Evolutionary conservation across 208 protist genomes (phyloP).

Genomic region (Leishmania tropica): DNA sequence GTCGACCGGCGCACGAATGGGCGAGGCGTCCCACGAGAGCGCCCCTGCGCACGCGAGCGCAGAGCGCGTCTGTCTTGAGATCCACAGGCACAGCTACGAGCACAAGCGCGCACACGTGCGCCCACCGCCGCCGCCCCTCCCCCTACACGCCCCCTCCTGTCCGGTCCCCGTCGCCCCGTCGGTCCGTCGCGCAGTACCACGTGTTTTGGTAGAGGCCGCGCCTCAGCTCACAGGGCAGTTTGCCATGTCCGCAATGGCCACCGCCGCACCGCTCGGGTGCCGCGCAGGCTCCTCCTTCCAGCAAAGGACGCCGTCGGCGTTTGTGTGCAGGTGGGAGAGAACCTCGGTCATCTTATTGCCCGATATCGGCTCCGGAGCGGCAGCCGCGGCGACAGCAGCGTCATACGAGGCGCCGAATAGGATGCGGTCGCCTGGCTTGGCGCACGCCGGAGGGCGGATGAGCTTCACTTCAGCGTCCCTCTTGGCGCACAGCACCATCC

Average conservation of each 20-base stretch:
- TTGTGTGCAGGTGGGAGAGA: slow-evolving; percentile 61
- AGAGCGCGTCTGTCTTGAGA: no score
- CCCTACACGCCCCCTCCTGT: no score
- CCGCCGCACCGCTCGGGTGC: slow-evolving; percentile 30
- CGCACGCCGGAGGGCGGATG: slow-evolving; percentile 59
- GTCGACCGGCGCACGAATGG: no score
- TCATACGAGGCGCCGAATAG: slow-evolving; percentile 53
- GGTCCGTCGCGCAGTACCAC: not conserved
- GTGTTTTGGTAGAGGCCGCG: not conserved
- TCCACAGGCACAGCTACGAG: no score
- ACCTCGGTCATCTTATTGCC: slow-evolving; percentile 64
- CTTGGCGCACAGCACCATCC: slow-evolving; percentile 93
- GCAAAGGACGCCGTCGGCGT: slow-evolving; percentile 53
- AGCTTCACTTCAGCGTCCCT: slow-evolving; percentile 57
- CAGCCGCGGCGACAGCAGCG: slow-evolving; percentile 7
- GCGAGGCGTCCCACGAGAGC: no score
- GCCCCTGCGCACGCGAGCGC: no score
- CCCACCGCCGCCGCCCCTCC: no score
- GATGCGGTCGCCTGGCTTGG: slow-evolving; percentile 70
- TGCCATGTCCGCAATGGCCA: slow-evolving; percentile 24
- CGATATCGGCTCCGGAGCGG: slow-evolving; percentile 37
- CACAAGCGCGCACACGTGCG: no score
- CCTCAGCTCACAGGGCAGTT: slow-evolving; percentile 22
- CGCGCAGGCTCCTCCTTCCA: slow-evolving; percentile 64
- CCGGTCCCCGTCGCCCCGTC: not conserved